Conservation (phyloP, 805 yeast species). For the Cyberlindnera maritima region DNA sequence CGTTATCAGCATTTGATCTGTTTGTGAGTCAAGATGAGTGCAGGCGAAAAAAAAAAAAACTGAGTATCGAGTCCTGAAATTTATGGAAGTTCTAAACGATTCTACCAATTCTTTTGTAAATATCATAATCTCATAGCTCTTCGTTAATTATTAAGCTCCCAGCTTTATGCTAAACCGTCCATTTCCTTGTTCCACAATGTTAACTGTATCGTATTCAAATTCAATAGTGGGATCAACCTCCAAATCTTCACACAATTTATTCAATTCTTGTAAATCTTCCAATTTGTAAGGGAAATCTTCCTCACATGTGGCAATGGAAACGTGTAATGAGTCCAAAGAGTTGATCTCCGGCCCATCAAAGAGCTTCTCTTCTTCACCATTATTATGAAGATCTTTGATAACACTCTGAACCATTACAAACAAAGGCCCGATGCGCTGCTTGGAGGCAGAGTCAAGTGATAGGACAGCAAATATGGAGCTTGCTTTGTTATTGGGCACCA, state of each 20-base stretch:
- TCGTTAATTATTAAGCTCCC: neutral
- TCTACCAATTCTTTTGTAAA: too few species aligned
- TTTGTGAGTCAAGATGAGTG: too few species aligned
- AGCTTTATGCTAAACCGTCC: conserved; percentile 4
- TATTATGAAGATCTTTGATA: neutral
- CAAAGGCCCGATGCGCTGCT: conserved; percentile 6
- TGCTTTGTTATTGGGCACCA: conserved; percentile 10
- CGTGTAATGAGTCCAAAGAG: conserved; percentile 13
- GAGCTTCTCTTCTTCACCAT: neutral
- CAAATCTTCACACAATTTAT: conserved; percentile 8
- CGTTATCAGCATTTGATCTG: neutral
- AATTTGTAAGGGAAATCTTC: neutral
- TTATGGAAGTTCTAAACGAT: too few species aligned
- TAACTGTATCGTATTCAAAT: conserved; percentile 14
- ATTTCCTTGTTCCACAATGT: conserved; percentile 11
- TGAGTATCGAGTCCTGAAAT: too few species aligned
- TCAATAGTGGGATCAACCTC: conserved; percentile 10
- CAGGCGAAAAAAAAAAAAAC: too few species aligned
- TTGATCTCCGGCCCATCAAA: conserved; percentile 9
- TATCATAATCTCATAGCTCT: neutral
- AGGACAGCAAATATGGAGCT: conserved; percentile 7
- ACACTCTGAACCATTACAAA: conserved; percentile 7
- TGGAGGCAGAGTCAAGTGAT: conserved; percentile 7
- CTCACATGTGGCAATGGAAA: conserved; percentile 12
- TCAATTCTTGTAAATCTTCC: conserved; percentile 12